Conservation (phyloP, 148 eudicot genomes). For the Vaccinium macrocarpon region DNA sequence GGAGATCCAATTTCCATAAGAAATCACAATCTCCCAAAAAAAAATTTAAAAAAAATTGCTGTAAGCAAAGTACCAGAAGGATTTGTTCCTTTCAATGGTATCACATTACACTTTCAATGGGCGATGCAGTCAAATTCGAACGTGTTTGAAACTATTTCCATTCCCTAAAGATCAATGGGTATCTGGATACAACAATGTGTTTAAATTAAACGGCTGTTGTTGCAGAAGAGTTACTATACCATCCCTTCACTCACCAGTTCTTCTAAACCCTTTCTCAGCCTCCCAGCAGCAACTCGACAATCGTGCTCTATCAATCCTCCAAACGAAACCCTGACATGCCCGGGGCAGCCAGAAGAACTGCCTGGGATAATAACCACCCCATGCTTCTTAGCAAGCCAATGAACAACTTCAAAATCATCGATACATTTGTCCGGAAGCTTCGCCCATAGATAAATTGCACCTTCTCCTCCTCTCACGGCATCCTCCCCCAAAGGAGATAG, state of each 20-base stretch:
- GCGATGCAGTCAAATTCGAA: background rate
- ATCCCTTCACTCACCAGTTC: constrained; percentile 74
- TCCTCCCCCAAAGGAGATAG: constrained; percentile 70
- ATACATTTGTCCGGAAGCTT: constrained; percentile 59
- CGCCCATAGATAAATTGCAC: constrained; percentile 94
- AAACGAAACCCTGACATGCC: constrained; percentile 73
- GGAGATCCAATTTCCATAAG: background rate
- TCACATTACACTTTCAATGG: constrained; percentile 11
- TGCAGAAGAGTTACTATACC: constrained; percentile 33
- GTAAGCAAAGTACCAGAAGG: background rate
- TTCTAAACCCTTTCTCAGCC: constrained; percentile 75
- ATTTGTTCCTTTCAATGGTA: background rate
- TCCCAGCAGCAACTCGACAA: constrained; percentile 61
- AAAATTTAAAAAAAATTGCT: no score
- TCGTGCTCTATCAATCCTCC: constrained; percentile 70
- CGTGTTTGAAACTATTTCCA: background rate
- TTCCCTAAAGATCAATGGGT: constrained; percentile 17
- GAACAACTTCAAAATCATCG: constrained; percentile 66
- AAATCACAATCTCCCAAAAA: background rate
- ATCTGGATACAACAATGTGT: constrained; percentile 11
- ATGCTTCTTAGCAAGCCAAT: constrained; percentile 80
- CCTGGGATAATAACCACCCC: constrained; percentile 74
- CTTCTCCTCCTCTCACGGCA: constrained; percentile 92
- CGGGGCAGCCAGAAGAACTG: constrained; percentile 76
- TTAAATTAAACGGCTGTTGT: background rate